Base-by-base conservation (phyloP, 176 grass and related monocot species). In the Bothriochloa decipiens region DNA sequence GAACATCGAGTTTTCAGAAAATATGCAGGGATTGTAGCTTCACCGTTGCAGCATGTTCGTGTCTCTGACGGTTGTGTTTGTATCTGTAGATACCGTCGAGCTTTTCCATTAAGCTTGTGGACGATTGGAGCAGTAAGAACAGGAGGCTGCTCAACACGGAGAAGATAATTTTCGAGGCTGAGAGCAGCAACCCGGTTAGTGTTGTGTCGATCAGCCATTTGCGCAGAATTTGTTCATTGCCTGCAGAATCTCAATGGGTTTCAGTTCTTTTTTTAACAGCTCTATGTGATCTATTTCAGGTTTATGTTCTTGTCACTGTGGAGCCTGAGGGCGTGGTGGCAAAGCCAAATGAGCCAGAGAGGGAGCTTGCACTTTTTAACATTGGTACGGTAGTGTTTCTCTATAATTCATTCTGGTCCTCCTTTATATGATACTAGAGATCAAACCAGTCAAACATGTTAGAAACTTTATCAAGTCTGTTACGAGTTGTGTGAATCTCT, bases 121-220 rank as follows among this genome's bases (percentile, higher is more conserved):
- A 47, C 68, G 79, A 72, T n/a, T 52, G 4, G 50, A 79, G 75
- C 60, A 82, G 60, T 52, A 96, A 86, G 60, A 99, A 94, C 81
- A 90, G 96, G 87, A 94, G 84, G 86, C 77, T 99, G 86, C 91
- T 99, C 36, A 92, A 99, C 82, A 94, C 91, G 22, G 93, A 99
- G 70, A 99, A 99, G 81, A 85, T 99, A 17, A 91, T 96, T 61
- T 99, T 99, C 81, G 82, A 92, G 76, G 87, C 93, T 45, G 88
- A 91, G 29, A 79, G 71, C 83, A 79, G 39, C 29, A 17, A 80
- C 20, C 81, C 74, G 75, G 93, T 94, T 29, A 70, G 84, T 65
- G 7, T 76, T 86, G 25, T 25, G 2, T 12, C 35, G 7, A 18
- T 40, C 66, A 20, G 4, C 53, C 20, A 5, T 7, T 49, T 49